Evolutionary conservation across 2,329 filamentous ascomycete genomes (phyloP), one percentile per base, ranked within the genome.

Genomic region (Talaromyces amestolkiae): DNA sequence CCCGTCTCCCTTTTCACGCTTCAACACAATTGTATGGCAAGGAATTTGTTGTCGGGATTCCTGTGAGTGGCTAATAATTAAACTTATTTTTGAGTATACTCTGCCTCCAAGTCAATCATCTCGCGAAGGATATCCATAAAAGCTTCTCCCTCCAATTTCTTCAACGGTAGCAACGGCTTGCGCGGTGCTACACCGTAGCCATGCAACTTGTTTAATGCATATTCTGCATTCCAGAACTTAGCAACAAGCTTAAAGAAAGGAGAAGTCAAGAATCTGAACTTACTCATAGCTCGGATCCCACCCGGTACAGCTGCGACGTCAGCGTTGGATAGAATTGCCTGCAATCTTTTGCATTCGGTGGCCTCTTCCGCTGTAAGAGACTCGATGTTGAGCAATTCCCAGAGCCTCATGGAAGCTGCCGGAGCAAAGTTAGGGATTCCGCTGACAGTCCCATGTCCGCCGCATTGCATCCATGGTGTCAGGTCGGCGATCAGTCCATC

Each of bases 391-490:
- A 71, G 68, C 27, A 72, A 64, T 39, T 45, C 31, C 70, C 70
- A 71, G 9, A 72, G 66, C 41, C 69, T 66, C 69, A 70, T 67
- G 6, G 69, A 70, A n/a, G 70, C 68, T 27, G 60, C 56, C 2
- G 70, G 70, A 9, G 69, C 70, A 66, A 72, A 71, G 41, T 72
- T 72, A 3, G 70, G 69, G 33, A 71, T 70, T 3, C 70, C 70
- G 59, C 70, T 71, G 10, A 70, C 70, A 35, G 70, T 71, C 13
- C 70, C 70, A 65, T 72, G 70, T 10, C 70, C 70, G 35, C 68
- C 70, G 61, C 68, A 70, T 65, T 70, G 63, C 68, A 70, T 67
- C 70, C 70, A 72, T 8, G 70, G 70, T 7, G 69, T 71, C 17
- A 72, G 60, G 60, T 72, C 70, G 3, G 70, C 70, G 59, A 72